A percentile compares a stretch with the other conserved stretches of the same genome.
Conservation (phyloP, 768 basidiomycete species). For the Pleurotus cornucopiae region DNA sequence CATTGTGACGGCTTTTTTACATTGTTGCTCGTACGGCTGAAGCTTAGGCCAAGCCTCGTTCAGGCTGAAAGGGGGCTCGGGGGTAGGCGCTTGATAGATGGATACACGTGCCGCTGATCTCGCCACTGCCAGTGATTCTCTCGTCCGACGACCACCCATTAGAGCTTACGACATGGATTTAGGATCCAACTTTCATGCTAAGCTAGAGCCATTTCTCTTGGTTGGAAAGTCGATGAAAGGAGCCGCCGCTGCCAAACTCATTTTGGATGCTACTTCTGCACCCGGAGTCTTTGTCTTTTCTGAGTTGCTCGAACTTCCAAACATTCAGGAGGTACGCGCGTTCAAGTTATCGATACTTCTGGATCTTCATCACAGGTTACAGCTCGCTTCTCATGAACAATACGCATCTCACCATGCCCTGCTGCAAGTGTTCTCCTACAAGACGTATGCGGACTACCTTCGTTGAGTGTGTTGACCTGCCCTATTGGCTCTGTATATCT, state of each 20-base stretch:
- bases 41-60: too few species aligned
- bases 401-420: constrained; percentile 58
- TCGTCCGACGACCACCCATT: too few species aligned
- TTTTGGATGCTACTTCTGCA: constrained; percentile 83
- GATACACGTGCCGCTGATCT: too few species aligned
- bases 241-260: constrained; percentile 85
- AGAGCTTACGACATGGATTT: constrained; percentile 46
- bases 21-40: too few species aligned
- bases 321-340: constrained; percentile 73
- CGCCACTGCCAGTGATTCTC: too few species aligned
- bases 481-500: neutral
- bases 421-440: constrained; percentile 86
- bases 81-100: too few species aligned
- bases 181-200: constrained; percentile 57
- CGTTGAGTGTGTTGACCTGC: constrained; percentile 33
- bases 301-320: constrained; percentile 79
- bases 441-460: constrained; percentile 79
- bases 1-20: too few species aligned
- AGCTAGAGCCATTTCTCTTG: constrained; percentile 85
- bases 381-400: constrained; percentile 70
- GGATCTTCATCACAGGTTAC: neutral
- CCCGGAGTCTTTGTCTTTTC: constrained; percentile 91
- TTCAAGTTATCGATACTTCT: too few species aligned
- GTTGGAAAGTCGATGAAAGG: constrained; percentile 92
- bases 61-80: too few species aligned